phyloP scores from a whole-genome alignment of 2,329 filamentous ascomycete genomes.

The Plectosphaerella plurivora region DNA sequence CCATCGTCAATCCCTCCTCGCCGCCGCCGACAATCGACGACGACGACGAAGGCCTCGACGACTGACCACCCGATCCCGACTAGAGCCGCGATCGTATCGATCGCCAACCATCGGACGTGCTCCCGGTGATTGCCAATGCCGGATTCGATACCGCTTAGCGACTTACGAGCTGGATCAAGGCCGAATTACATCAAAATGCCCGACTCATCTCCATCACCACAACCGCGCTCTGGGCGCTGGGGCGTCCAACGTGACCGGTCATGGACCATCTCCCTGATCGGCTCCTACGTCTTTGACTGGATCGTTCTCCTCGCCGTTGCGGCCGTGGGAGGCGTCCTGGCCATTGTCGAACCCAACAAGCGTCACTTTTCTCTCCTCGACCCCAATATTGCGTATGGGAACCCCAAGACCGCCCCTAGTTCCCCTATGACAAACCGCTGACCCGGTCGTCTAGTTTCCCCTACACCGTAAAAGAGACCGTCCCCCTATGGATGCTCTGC shows the following conservation, averaged over 20 bases:
- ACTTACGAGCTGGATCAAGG: slow-evolving; percentile 9
- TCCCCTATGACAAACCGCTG: neutral
- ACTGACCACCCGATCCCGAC: too few species aligned
- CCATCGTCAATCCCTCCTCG: too few species aligned
- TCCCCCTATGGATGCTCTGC: slow-evolving; percentile 61
- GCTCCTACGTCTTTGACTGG: slow-evolving; percentile 76
- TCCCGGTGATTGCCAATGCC: slow-evolving; percentile 9
- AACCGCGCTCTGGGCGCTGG: slow-evolving; percentile 5
- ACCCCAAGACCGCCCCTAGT: neutral
- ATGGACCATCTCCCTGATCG: slow-evolving; percentile 27
- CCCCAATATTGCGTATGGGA: slow-evolving; percentile 63
- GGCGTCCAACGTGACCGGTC: slow-evolving; percentile 4
- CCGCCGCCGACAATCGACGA: too few species aligned
- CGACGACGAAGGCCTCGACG: too few species aligned
- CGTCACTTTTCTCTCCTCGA: slow-evolving; percentile 69
- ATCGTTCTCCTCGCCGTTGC: slow-evolving; percentile 58
- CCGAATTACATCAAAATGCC: slow-evolving; percentile 25
- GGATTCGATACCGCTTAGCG: slow-evolving; percentile 11
- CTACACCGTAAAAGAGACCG: slow-evolving; percentile 63
- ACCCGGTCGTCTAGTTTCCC: slow-evolving; percentile 54
- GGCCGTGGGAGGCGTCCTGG: slow-evolving; percentile 55
- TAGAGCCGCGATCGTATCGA: too few species aligned
- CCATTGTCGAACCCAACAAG: slow-evolving; percentile 57
- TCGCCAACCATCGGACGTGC: slow-evolving; percentile 3
- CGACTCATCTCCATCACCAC: slow-evolving; percentile 11